Percentiles rank a stretch among this genome's conserved stretches.
Evolutionary conservation across 2,329 filamentous ascomycete species (phyloP).

Genomic region (Alternaria viburni): DNA sequence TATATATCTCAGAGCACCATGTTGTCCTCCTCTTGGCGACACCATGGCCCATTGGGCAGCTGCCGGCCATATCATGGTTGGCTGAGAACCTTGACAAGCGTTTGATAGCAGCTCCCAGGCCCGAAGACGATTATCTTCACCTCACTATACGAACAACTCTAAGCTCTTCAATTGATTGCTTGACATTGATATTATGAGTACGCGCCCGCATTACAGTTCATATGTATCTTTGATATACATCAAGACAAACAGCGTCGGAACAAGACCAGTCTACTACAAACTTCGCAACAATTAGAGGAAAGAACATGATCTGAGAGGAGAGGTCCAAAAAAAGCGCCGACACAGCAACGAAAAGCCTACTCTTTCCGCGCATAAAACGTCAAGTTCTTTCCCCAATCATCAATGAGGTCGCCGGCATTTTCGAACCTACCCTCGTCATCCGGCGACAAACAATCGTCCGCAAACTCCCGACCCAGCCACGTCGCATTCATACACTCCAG

Average conservation of each 20-base stretch:
- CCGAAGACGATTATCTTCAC: no score
- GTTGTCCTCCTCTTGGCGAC: slow-evolving; percentile 1
- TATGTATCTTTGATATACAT: background rate
- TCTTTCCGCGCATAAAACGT: background rate
- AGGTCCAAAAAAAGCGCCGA: background rate
- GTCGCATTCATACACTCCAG: background rate
- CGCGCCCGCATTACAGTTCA: background rate
- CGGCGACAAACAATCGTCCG: background rate
- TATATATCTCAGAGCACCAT: slow-evolving; percentile 1
- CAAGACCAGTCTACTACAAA: background rate
- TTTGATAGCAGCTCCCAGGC: background rate
- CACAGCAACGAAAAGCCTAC: background rate
- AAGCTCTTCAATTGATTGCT: background rate
- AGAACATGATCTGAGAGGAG: background rate
- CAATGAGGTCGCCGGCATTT: background rate
- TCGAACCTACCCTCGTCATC: background rate
- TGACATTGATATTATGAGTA: background rate
- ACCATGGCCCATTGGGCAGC: background rate
- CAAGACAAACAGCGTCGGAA: background rate
- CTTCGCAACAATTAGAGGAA: background rate
- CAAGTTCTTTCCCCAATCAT: background rate
- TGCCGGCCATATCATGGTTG: background rate
- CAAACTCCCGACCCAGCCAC: background rate
- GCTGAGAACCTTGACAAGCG: background rate
- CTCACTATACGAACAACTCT: background rate